These are phyloP conservation scores for Chaetomiaceae sp. DNA, from an alignment of 2,329 filamentous ascomycete species.

Conservation along the genomic window DNA sequence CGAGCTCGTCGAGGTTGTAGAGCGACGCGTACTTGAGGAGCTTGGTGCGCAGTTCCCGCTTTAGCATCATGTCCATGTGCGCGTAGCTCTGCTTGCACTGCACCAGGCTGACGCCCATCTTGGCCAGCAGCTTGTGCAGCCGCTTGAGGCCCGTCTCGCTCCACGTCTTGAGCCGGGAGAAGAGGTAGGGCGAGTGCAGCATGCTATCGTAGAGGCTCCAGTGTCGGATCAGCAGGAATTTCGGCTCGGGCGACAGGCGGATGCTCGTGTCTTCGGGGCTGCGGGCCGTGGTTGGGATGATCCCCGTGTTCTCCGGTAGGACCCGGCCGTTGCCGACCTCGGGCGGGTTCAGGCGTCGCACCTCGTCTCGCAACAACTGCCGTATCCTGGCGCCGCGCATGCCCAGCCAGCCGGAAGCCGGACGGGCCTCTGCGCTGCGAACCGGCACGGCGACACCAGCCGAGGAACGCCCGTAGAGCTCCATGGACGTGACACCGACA, in stretches of 20 bases:
- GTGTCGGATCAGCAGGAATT: constrained; percentile 86
- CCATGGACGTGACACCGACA: constrained; percentile 89
- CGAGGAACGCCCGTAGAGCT: constrained; percentile 82
- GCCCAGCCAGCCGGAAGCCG: constrained; percentile 70
- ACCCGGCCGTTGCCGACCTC: constrained; percentile 57
- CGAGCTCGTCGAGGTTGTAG: constrained; percentile 90
- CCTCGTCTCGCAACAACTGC: constrained; percentile 85
- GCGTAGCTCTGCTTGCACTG: constrained; percentile 96
- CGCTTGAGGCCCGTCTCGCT: constrained; percentile 83
- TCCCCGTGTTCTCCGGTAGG: constrained; percentile 64
- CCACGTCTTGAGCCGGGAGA: constrained; percentile 90
- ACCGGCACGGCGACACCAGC: constrained; percentile 66
- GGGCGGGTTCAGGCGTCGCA: constrained; percentile 84
- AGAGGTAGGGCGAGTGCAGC: constrained; percentile 93
- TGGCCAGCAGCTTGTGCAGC: constrained; percentile 88
- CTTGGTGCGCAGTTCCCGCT: constrained; percentile 77
- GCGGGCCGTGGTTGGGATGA: constrained; percentile 82
- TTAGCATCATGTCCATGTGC: constrained; percentile 97
- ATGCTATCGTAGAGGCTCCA: constrained; percentile 99
- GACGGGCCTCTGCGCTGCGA: constrained; percentile 50
- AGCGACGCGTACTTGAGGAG: constrained; percentile 86
- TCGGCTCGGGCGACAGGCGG: constrained; percentile 85
- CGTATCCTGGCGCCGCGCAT: constrained; percentile 78
- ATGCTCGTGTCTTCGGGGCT: constrained; percentile 91
- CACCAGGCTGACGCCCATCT: constrained; percentile 92